A percentile compares a stretch with the other conserved stretches of the same genome.
Evolutionary conservation across 176 grass and related monocot species (phyloP).

Genomic region (Otatea glauca): DNA sequence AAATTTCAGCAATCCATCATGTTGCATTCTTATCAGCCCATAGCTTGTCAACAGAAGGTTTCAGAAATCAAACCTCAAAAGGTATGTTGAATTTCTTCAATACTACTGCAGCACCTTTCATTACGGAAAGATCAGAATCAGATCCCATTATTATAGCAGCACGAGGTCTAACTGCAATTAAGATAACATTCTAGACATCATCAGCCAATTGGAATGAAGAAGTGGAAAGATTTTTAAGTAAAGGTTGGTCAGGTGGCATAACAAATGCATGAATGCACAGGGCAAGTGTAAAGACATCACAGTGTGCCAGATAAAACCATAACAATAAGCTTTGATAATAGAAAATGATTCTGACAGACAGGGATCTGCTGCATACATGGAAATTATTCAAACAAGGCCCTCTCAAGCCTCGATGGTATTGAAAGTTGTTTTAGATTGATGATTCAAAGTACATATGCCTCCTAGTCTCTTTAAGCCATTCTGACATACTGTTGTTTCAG

Average conservation of each 20-base stretch:
- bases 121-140: constrained; percentile 80
- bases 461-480: constrained; percentile 10
- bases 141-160: constrained; percentile 92
- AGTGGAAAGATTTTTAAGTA: background rate
- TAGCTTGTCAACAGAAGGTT: constrained; percentile 20
- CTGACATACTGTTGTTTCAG: background rate
- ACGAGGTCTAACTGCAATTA: constrained; percentile 59
- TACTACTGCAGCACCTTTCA: constrained; percentile 83
- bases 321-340: background rate
- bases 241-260: constrained; percentile 7
- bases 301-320: constrained; percentile 11
- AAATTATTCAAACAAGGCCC: background rate
- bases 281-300: background rate
- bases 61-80: constrained; percentile 68
- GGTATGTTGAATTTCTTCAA: constrained; percentile 67
- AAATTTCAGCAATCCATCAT: constrained; percentile 30
- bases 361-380: background rate
- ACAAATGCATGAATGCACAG: constrained; percentile 8
- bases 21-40: constrained; percentile 27
- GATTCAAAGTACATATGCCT: constrained; percentile 8
- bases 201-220: background rate
- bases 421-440: background rate
- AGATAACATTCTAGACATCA: too few species aligned
- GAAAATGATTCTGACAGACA: constrained; percentile 11
- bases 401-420: background rate